Base-by-base conservation (phyloP, 2,329 filamentous ascomycete species). In the Ceratocystis cacaofunesta region DNA sequence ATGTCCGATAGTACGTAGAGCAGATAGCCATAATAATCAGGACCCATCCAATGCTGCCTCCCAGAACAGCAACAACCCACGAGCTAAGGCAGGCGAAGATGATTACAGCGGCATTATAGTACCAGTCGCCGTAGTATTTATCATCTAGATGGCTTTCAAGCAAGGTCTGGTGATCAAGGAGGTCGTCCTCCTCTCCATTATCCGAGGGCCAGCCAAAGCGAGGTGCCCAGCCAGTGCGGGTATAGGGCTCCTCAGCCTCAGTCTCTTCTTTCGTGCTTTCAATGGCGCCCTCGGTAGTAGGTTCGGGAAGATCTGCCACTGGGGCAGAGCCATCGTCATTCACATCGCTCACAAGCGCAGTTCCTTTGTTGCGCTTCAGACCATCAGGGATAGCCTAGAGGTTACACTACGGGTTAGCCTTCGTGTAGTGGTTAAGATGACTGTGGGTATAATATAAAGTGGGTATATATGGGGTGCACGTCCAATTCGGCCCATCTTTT, bases 111-210 rank as follows among this genome's bases (percentile, higher is more conserved):
- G 92, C 86, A 75, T 99, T 99, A 75, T 99, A 92, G 75, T 97
- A 99, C 94, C 94, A 99, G 74, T 97, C 91, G 73, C 94, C 94
- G 74, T 89, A 99, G 74, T 95, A 90, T 73, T 89, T 89, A 73
- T 97, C 92, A 52, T 92, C 85, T 44, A 99, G 76, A 74, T 86
- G 87, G 68, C 85, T 82, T 73, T 99, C 95, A 28, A 97, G 75
- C 78, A 87, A 89, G 1, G 91, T 96, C 71, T 91, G 84, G 74
- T 96, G 92, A 72, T 99, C 92, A 48, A 94, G 80, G 71, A 95
- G 74, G 68, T 84, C 90, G 66, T 87, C 85, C 12, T 79, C 80
- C 36, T 83, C 79, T n/a, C 77, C 76, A 52, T 78, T 74, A 50
- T 80, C 78, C 52, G 86, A 80, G 1, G 83, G 83, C 78, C 84